Evolutionary conservation across 2,329 filamentous ascomycete species (phyloP).

Genomic region (Stagonosporopsis chrysanthemi): DNA sequence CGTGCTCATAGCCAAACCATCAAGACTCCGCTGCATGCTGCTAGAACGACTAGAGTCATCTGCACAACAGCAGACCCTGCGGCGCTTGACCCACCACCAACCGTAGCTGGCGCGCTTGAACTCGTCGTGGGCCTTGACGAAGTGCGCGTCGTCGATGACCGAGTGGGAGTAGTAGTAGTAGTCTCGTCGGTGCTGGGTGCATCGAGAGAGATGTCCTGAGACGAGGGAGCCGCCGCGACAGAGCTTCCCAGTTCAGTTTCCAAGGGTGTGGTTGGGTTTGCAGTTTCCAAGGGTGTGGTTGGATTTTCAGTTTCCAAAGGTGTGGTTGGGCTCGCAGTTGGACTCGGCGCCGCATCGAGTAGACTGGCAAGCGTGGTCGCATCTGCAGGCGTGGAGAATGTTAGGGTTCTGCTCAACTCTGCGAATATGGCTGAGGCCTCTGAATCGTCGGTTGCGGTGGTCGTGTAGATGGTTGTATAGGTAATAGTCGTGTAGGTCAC

Average conservation of each 20-base stretch:
- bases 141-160: neutral
- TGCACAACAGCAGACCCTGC: neutral
- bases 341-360: conserved; percentile 5
- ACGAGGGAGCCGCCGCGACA: neutral
- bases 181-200: neutral
- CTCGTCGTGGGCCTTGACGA: neutral
- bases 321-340: neutral
- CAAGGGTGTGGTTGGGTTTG: neutral
- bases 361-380: conserved; percentile 19
- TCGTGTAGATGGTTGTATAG: conserved; percentile 26
- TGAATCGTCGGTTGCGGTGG: conserved; percentile 22
- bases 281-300: conserved; percentile 1
- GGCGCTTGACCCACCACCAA: neutral
- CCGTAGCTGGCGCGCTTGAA: neutral
- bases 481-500: conserved; percentile 25
- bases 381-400: conserved; percentile 21
- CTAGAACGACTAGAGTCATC: neutral
- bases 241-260: conserved; percentile 2
- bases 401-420: conserved; percentile 19
- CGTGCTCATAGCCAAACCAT: conserved; percentile 1
- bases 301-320: neutral
- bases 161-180: neutral
- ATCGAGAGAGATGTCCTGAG: neutral
- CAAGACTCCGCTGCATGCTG: neutral
- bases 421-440: conserved; percentile 20